Evolutionary conservation across 257 asterid species (phyloP).

Genomic region (Solanum pimpinellifolium): DNA sequence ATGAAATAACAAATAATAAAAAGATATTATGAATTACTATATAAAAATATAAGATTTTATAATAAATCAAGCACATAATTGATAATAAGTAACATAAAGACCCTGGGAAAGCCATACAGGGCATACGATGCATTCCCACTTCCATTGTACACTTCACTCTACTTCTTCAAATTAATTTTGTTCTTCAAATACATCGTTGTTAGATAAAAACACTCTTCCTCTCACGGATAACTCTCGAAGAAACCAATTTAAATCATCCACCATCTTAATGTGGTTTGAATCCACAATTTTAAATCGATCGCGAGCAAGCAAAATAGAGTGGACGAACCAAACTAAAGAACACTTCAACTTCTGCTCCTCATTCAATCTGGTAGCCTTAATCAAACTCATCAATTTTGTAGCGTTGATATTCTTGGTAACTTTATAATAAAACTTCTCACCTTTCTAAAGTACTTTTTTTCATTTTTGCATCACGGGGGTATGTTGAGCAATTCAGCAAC

Average conservation of each 20-base stretch:
- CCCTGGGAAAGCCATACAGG: not conserved
- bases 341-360: not conserved
- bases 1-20: no score
- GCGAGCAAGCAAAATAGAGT: not conserved
- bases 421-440: not conserved
- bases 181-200: not conserved
- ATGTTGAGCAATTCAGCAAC: not conserved
- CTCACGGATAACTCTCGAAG: not conserved
- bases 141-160: not conserved
- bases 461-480: not conserved
- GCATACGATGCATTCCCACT: not conserved
- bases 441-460: no score
- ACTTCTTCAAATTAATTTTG: not conserved
- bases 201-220: no score
- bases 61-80: not conserved
- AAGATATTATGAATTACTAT: no score
- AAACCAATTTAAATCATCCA: not conserved
- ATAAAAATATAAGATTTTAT: not conserved
- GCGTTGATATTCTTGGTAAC: not conserved
- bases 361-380: not conserved
- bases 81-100: not conserved
- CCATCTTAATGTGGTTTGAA: not conserved
- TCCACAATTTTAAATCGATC: not conserved
- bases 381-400: not conserved
- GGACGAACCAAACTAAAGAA: not conserved